Base-by-base conservation (phyloP, 257 asterid genomes). In the Solanum piurae region DNA sequence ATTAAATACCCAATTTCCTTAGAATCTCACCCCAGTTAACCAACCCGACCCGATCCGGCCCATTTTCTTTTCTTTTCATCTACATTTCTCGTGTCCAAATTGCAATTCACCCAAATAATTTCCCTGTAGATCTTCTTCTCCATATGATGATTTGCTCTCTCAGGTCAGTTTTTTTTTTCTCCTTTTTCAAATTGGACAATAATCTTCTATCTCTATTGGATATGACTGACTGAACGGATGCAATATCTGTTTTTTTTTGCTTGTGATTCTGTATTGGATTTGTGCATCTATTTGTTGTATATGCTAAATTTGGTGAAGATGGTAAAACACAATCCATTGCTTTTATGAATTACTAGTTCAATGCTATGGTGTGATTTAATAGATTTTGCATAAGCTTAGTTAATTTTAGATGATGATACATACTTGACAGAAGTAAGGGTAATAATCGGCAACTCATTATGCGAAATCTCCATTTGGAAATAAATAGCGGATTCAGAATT, bases 321-420 rank as follows among this genome's bases (percentile, higher is more conserved):
- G 58, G 34, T 55, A 40, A 79, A 62, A 69, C 21, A 14, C 60
- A 87, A 29, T 37, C n/a, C 34, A 20, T 58, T 84, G 68, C 55
- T 52, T 25, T 44, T 77, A 49, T 49, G 60, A 5, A 49, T 49
- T 49, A 49, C 60, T 2, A 49, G 60, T 49, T 49, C 60, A 49
- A 49, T 14, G 23, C 23, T 14, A 72, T 58, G 89, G 77, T 86
- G 68, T 76, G 86, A 85, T 92, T 89, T 86, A 5, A 49, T 1
- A 14, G 58, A 49, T 49, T 49, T 49, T 49, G 21, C 58, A 49
- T 5, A 42, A 42, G 58, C 3, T 49, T 49, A 16, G 58, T 5
- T 49, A 16, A 14, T 49, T 49, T 14, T 49, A 49, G 58, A 49
- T 14, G 58, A 49, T 49, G 58, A 49, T 42, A 42, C 49, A 42